Base-by-base conservation (phyloP, 1,284 basidiomycete species). In the Leccinum cinnamomeum region DNA sequence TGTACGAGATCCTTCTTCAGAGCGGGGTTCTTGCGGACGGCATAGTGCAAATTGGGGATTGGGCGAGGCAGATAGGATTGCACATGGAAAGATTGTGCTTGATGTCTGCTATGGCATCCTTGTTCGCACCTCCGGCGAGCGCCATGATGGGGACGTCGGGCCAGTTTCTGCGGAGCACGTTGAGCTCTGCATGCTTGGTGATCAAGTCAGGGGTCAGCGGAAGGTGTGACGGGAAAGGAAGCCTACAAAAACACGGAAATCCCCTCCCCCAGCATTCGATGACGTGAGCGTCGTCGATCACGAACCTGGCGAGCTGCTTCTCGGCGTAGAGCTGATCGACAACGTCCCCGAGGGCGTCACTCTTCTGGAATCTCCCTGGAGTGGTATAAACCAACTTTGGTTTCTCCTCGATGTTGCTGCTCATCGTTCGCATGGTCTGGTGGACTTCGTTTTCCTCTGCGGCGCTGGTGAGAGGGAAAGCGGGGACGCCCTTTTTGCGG, bases 221-320 rank as follows among this genome's bases (percentile, higher is more conserved):
- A 53, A 56, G 18, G 55, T 16, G 25, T 16, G 14, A 44, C n/a
- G 18, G 50, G 57, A 41, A 33, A 39, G 48, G 55, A 48, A n/a
- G 77, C 86, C 68, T 74, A 91, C 90, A 28, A 88, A 83, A 48
- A 84, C 84, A 44, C 94, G 85, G 70, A 95, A 95, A 69, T 92
- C 88, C 69, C 69, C 33, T 85, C 5, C 94, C 93, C 92, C 91
- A 95, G 16, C 87, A 86, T 3, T 83, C 86, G 59, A 98, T 92
- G 74, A 95, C 95, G 74, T 99, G 97, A 1, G 95, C 97, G 72
- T 99, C 97, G 72, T 99, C 97, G 59, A 98, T 84, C 0, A 98
- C 95, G 72, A 99, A 97, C 28, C 97, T 83, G 5, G 94, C 95
- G 33, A 99, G 76, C 62, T 83, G 77, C 3, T 82, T 78, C 12